phyloP scores from a whole-genome alignment of 2,329 filamentous ascomycete genomes.

The Alternaria sp. region DNA sequence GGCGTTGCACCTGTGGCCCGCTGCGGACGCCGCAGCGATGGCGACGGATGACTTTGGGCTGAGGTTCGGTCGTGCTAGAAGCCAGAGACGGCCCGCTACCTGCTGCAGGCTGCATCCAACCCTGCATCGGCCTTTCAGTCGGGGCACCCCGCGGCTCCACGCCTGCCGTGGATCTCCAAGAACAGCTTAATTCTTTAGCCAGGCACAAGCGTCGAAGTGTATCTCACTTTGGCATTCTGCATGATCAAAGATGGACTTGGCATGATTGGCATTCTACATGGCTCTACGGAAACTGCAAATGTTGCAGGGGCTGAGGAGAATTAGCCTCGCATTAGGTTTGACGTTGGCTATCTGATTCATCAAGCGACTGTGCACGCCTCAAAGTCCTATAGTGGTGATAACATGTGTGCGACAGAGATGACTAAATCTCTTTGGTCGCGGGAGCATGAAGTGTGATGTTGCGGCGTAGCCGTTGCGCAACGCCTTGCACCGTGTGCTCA shows the following conservation, averaged over 20 bases:
- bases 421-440: background rate
- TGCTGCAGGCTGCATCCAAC: background rate
- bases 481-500: background rate
- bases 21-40: constrained; percentile 4
- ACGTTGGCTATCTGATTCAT: background rate
- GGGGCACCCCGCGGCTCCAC: constrained; percentile 1
- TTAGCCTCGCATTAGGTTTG: background rate
- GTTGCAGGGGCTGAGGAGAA: background rate
- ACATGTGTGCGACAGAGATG: background rate
- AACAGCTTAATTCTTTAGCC: constrained; percentile 4
- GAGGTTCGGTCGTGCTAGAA: background rate
- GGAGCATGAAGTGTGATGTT: background rate
- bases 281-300: background rate
- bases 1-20: constrained; percentile 6
- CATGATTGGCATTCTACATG: background rate
- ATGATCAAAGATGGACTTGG: background rate
- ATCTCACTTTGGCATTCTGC: background rate
- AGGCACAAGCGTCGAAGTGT: constrained; percentile 6
- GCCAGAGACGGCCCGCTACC: constrained; percentile 3
- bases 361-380: background rate
- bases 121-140: constrained; percentile 1
- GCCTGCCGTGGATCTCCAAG: constrained; percentile 4
- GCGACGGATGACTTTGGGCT: constrained; percentile 5
- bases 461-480: background rate
- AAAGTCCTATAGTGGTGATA: background rate